phyloP scores from a whole-genome alignment of 148 eudicot genomes.

The Vaccinium vitisidaea region DNA sequence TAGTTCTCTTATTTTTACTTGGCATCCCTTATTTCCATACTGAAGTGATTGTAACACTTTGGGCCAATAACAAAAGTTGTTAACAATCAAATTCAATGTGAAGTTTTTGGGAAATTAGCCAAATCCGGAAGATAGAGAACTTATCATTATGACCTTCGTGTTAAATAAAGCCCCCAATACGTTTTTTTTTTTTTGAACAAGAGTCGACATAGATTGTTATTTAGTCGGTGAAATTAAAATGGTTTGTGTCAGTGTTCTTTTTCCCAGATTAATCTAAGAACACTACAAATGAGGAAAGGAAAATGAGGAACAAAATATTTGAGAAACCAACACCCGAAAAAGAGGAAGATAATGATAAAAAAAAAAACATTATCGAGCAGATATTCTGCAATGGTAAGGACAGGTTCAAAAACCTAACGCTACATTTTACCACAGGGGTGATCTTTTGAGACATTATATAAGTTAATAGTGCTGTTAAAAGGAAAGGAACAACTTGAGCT shows the following conservation, averaged over 20 bases:
- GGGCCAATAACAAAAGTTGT: background rate
- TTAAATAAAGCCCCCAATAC: background rate
- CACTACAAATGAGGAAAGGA: background rate
- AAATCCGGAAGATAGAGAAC: background rate
- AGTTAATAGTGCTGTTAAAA: background rate
- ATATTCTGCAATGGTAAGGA: background rate
- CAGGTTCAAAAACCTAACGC: too few species aligned
- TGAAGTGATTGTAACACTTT: background rate
- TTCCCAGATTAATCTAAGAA: background rate
- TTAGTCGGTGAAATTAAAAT: background rate
- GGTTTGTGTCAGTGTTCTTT: background rate
- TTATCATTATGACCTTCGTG: background rate
- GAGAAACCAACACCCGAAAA: background rate
- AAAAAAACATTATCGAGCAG: background rate
- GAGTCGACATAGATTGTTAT: background rate
- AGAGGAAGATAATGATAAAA: background rate
- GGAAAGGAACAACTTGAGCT: background rate
- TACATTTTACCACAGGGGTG: background rate
- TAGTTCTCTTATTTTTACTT: background rate
- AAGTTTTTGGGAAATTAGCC: background rate
- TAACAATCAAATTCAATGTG: background rate
- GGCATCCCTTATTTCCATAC: background rate
- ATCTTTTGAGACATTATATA: background rate
- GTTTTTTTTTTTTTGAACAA: too few species aligned
- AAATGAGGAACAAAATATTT: background rate